A percentile compares a stretch with the other conserved stretches of the same genome.
Evolutionary conservation across 371 early-diverging fungal species (phyloP).

Genomic region (Saksenaea vasiformis): DNA sequence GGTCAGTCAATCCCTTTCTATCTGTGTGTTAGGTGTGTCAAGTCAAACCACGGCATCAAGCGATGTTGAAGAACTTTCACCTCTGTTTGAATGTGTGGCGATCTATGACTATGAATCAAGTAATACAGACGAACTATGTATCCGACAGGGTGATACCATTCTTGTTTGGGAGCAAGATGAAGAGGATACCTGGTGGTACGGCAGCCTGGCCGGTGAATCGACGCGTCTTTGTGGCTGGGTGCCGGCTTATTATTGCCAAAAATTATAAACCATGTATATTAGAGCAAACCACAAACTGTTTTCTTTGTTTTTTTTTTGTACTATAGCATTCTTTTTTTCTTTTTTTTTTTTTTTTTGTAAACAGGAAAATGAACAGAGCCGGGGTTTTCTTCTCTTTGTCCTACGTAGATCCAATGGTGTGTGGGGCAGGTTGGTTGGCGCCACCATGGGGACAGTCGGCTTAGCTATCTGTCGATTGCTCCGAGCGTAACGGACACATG

Average conservation of each 20-base stretch:
- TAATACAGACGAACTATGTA: slow-evolving; percentile 8
- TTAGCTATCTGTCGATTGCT: no score
- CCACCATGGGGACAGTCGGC: no score
- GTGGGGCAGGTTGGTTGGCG: neutral
- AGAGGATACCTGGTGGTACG: slow-evolving; percentile 21
- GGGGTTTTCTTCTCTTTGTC: neutral
- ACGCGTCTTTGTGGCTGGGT: slow-evolving; percentile 6
- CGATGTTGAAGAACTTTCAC: neutral
- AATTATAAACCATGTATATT: slow-evolving; percentile 2
- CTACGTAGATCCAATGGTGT: neutral
- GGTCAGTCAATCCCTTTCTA: no score
- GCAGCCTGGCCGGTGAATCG: neutral
- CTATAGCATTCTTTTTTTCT: neutral
- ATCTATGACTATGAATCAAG: slow-evolving; percentile 13
- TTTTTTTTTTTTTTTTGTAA: neutral
- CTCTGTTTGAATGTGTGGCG: slow-evolving; percentile 11
- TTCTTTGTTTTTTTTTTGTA: neutral
- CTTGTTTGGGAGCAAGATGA: slow-evolving; percentile 15
- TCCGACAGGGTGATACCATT: slow-evolving; percentile 16
- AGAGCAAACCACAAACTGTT: neutral
- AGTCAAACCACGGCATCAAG: no score
- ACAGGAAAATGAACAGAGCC: neutral
- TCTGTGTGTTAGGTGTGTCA: no score
- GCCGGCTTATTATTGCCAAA: slow-evolving; percentile 9
- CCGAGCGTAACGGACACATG: neutral